These are phyloP conservation scores for Blastobotrys aristatus DNA, from an alignment of 1,139 yeast species.

Conservation along the genomic window DNA sequence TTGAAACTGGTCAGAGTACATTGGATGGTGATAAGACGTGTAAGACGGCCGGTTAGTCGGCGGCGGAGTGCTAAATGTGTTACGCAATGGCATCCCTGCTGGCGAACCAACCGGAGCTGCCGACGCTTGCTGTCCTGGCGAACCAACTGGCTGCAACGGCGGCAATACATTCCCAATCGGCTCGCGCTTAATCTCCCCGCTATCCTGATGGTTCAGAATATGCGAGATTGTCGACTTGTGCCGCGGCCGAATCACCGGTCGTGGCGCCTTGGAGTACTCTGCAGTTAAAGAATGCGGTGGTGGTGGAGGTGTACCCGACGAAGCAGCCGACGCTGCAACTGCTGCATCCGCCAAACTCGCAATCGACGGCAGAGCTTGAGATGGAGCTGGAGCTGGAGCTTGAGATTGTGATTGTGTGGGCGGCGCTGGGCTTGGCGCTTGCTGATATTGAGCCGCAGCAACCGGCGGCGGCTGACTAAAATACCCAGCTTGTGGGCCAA, in stretches of 20 bases:
- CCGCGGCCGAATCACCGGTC: slow-evolving; percentile 23
- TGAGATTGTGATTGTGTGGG: slow-evolving; percentile 1
- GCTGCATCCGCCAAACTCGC: slow-evolving; percentile 14
- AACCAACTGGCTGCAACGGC: slow-evolving; percentile 10
- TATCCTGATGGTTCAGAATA: slow-evolving; percentile 19
- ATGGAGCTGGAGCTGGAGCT: slow-evolving; percentile 4
- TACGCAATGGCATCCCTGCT: slow-evolving; percentile 6
- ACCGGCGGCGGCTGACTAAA: slow-evolving; percentile 18
- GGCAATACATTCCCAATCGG: slow-evolving; percentile 13
- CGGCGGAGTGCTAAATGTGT: slow-evolving; percentile 10
- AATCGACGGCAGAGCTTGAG: slow-evolving; percentile 11
- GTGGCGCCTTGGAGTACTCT: slow-evolving; percentile 16
- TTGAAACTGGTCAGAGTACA: slow-evolving; percentile 7
- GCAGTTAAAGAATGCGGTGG: slow-evolving; percentile 7
- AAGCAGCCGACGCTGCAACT: slow-evolving; percentile 13
- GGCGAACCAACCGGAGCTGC: slow-evolving; percentile 12
- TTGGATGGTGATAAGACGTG: slow-evolving; percentile 8
- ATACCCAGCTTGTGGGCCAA: slow-evolving; percentile 27
- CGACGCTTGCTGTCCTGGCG: slow-evolving; percentile 8
- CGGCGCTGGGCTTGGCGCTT: not conserved
- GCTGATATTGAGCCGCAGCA: not conserved
- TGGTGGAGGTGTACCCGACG: slow-evolving; percentile 13
- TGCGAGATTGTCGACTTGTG: slow-evolving; percentile 21
- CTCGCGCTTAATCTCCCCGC: slow-evolving; percentile 16
- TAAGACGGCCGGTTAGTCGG: slow-evolving; percentile 8